phyloP scores from a whole-genome alignment of 176 grass and related monocot species.

The Echinochloa phyllopogon region DNA sequence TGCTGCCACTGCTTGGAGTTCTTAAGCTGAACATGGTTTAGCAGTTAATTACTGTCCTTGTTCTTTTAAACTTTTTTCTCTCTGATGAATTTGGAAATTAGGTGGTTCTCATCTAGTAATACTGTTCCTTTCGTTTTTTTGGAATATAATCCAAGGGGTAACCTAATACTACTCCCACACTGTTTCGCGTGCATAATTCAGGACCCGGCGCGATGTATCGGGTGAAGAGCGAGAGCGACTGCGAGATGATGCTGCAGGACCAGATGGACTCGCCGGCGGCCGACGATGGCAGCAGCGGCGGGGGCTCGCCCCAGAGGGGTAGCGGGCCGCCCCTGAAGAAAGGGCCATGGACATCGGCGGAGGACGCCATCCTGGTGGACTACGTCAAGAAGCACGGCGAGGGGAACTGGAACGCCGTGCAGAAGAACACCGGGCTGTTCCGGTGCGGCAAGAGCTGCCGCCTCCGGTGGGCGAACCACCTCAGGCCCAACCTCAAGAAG shows the following conservation, averaged over 20 bases:
- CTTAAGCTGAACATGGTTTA: constrained; percentile 24
- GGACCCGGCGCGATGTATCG: constrained; percentile 49
- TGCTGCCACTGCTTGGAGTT: constrained; percentile 17
- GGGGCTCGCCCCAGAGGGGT: constrained; percentile 52
- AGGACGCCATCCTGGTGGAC: constrained; percentile 81
- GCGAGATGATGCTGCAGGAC: constrained; percentile 54
- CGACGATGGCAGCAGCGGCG: constrained; percentile 61
- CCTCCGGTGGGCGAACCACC: constrained; percentile 92
- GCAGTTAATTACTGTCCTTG: constrained; percentile 10
- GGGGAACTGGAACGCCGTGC: constrained; percentile 94
- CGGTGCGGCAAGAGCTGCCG: constrained; percentile 95
- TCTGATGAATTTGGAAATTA: not conserved
- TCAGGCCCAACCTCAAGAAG: constrained; percentile 86
- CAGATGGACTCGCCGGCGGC: constrained; percentile 61
- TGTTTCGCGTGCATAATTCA: constrained; percentile 28
- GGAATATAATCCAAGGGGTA: not conserved
- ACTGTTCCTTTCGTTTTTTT: not conserved
- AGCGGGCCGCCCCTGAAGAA: constrained; percentile 70
- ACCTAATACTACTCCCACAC: not conserved
- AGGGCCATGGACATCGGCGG: constrained; percentile 85
- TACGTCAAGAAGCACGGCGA: constrained; percentile 92
- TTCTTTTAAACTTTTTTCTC: not conserved
- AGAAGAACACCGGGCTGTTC: constrained; percentile 81
- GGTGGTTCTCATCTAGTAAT: not conserved
- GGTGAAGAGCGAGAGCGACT: constrained; percentile 59